Evolutionary conservation across 331 rosid species (phyloP), one percentile per base, ranked within the genome.

Genomic region (Saraca asoca): DNA sequence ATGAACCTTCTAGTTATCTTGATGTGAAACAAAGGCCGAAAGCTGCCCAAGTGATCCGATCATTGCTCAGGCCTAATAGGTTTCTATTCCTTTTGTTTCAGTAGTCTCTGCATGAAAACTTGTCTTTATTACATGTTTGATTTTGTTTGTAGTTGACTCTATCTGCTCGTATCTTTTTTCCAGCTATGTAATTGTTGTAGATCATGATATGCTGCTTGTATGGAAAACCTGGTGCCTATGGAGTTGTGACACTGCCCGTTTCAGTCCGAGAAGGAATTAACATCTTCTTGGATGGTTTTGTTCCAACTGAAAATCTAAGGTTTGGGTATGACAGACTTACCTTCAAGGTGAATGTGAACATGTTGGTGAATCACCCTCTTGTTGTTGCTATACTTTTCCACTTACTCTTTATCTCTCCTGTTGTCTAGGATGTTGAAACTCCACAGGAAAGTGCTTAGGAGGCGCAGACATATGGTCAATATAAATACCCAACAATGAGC

Each of bases 161-260:
- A 58, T 72, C 58, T 68, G 55, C 39, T 15, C 20, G 51, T 69
- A 11, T 67, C 63, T 29, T 65, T 56, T 66, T 80, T 56, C 98
- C 98, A 93, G 98, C 86, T 93, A 90, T 77, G 98, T 90, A 45
- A 93, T 93, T 82, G 98, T 93, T 31, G 98, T 93, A 55, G 98
- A 93, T 91, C 98, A 93, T 39, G 98, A 93, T 93, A 55, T 93
- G 98, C 91, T 93, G 98, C 78, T 71, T 93, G 64, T 93, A 93
- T 64, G 98, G 98, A 31, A 93, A 93, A 73, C 97, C 98, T 39
- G 98, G 98, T 81, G 97, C 96, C 20, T 93, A 93, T 79, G 98
- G 98, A 72, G 98, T 93, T 64, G 97, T 93, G 39, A 93, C 98
- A 34, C 95, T 90, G 68, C 98, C 98, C 35, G 90, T 90, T 84